These are phyloP conservation scores for Ambrosiella beaveri DNA, from an alignment of 2,329 filamentous ascomycete species.

Conservation along the genomic window DNA sequence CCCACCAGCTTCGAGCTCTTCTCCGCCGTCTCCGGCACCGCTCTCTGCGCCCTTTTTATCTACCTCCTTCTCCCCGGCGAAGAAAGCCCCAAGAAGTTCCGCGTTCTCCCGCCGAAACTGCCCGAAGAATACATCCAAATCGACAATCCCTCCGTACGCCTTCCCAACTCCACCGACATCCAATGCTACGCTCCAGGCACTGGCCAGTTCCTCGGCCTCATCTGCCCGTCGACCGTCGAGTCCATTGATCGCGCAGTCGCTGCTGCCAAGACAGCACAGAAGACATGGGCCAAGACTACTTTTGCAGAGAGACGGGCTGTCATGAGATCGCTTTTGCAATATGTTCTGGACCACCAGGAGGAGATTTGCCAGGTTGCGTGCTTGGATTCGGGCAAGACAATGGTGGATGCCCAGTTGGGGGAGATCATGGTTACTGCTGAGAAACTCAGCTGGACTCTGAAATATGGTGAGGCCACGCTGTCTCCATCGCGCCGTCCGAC, in stretches of 20 bases:
- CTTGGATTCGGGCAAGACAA: constrained; percentile 88
- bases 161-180: constrained; percentile 48
- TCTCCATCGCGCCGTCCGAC: constrained; percentile 57
- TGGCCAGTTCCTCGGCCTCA: constrained; percentile 60
- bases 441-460: constrained; percentile 86
- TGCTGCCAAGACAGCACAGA: constrained; percentile 57
- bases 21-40: constrained; percentile 18
- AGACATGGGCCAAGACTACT: constrained; percentile 57
- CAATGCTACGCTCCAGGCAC: constrained; percentile 85
- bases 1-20: constrained; percentile 17
- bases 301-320: constrained; percentile 66
- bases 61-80: constrained; percentile 18
- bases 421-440: constrained; percentile 89
- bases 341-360: constrained; percentile 77
- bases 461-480: constrained; percentile 73
- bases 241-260: constrained; percentile 66
- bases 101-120: constrained; percentile 43
- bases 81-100: constrained; percentile 36
- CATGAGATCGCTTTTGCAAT: constrained; percentile 61
- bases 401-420: constrained; percentile 82
- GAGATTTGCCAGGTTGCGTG: constrained; percentile 72
- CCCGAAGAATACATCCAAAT: constrained; percentile 41
- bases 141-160: constrained; percentile 43
- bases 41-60: constrained; percentile 19
- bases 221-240: constrained; percentile 59